Conservation (phyloP, 2,329 filamentous ascomycete genomes). For the Calonectria pauciramosa region DNA sequence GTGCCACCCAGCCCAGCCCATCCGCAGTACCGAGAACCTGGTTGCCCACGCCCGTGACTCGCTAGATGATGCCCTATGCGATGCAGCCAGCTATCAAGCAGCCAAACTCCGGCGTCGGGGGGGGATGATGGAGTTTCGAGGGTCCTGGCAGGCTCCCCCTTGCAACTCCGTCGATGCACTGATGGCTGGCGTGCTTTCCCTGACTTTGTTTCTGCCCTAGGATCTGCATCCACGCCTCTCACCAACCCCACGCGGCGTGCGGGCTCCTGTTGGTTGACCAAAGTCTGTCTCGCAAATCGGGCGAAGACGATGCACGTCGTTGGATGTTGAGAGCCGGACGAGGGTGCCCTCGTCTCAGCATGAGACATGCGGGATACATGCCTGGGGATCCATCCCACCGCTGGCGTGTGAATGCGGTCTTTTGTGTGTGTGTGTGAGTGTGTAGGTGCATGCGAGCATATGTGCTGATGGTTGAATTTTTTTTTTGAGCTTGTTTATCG, state of each 20-base stretch:
- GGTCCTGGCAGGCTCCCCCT: background rate
- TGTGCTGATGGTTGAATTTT: background rate
- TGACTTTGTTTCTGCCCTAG: slow-evolving; percentile 12
- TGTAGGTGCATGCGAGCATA: background rate
- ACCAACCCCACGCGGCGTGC: slow-evolving; percentile 15
- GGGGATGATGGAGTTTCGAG: background rate
- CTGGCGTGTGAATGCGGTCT: background rate
- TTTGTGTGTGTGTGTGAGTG: background rate
- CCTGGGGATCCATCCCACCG: background rate
- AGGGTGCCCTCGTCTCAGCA: slow-evolving; percentile 20
- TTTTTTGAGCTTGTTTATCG: background rate
- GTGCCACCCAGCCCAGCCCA: slow-evolving; percentile 1
- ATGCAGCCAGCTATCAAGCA: slow-evolving; percentile 4
- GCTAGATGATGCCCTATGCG: background rate
- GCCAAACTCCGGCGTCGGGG: background rate
- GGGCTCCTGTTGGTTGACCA: background rate
- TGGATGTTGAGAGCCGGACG: background rate
- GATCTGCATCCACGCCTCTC: slow-evolving; percentile 16
- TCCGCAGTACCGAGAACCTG: slow-evolving; percentile 1
- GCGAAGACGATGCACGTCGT: background rate
- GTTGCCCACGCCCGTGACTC: background rate
- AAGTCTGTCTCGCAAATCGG: background rate
- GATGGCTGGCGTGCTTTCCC: slow-evolving; percentile 6
- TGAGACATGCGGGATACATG: slow-evolving; percentile 18
- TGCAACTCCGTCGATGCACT: slow-evolving; percentile 17